Conservation (phyloP, 805 yeast genomes). For the Clavispora phyllophila region DNA sequence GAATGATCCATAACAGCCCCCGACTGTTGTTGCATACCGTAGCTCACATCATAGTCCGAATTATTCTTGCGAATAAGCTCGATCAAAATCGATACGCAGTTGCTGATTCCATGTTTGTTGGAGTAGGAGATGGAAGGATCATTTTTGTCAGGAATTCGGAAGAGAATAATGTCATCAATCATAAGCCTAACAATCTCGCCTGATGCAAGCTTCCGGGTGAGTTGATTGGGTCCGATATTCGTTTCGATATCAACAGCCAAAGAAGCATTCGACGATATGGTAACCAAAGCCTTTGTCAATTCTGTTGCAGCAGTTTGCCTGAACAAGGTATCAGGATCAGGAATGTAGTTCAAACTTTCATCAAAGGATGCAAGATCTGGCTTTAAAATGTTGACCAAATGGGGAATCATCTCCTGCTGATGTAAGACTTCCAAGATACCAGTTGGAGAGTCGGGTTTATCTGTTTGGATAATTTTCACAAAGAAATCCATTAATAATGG, state of each 20-base stretch:
- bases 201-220: slow-evolving; percentile 86
- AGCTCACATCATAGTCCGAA: slow-evolving; percentile 87
- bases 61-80: slow-evolving; percentile 94
- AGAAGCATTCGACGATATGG: slow-evolving; percentile 79
- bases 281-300: slow-evolving; percentile 86
- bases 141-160: slow-evolving; percentile 11
- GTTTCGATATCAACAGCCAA: slow-evolving; percentile 78
- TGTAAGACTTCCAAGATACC: slow-evolving; percentile 77
- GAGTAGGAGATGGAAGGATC: not conserved
- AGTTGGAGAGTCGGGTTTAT: slow-evolving; percentile 83
- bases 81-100: slow-evolving; percentile 91
- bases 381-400: slow-evolving; percentile 63
- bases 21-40: slow-evolving; percentile 49
- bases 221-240: slow-evolving; percentile 92
- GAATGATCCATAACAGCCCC: slow-evolving; percentile 22
- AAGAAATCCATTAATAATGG: slow-evolving; percentile 94
- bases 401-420: slow-evolving; percentile 67
- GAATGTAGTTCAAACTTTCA: slow-evolving; percentile 10
- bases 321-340: slow-evolving; percentile 31
- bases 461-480: slow-evolving; percentile 85
- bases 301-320: slow-evolving; percentile 94
- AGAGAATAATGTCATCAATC: slow-evolving; percentile 66
- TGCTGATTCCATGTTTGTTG: slow-evolving; percentile 87
- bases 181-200: slow-evolving; percentile 60
- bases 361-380: slow-evolving; percentile 59